phyloP scores from a whole-genome alignment of 2,329 filamentous ascomycete genomes.

The Neocatenulostroma microsporum region DNA sequence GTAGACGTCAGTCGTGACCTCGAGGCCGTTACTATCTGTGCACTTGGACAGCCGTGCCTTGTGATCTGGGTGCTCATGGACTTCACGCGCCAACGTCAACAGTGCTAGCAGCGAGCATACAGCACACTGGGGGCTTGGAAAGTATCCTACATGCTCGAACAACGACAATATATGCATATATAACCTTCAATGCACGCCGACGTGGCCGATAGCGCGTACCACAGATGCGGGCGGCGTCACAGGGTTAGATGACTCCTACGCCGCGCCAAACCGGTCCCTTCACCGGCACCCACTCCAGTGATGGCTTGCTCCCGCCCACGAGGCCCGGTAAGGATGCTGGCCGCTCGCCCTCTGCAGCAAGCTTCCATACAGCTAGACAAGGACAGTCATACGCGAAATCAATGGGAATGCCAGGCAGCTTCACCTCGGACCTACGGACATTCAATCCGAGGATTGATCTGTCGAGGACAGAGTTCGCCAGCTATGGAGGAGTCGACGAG shows the following conservation, averaged over 20 bases:
- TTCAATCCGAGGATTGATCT: constrained; percentile 57
- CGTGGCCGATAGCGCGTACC: constrained; percentile 15
- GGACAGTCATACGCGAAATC: constrained; percentile 61
- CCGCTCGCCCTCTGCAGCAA: constrained; percentile 48
- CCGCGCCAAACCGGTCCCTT: constrained; percentile 21
- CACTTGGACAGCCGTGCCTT: too few species aligned
- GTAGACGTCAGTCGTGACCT: too few species aligned
- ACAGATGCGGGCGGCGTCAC: constrained; percentile 9
- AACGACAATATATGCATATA: constrained; percentile 1
- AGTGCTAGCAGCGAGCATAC: too few species aligned
- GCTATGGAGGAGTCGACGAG: constrained; percentile 46
- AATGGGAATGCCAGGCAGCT: constrained; percentile 62
- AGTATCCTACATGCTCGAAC: not conserved
- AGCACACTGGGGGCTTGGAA: too few species aligned
- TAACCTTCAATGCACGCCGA: constrained; percentile 20
- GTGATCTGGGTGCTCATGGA: too few species aligned
- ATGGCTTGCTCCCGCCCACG: constrained; percentile 36
- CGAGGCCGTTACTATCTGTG: too few species aligned
- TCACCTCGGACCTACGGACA: constrained; percentile 78
- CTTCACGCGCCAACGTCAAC: too few species aligned
- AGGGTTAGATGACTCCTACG: constrained; percentile 35
- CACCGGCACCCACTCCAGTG: constrained; percentile 9
- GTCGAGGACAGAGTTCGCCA: constrained; percentile 49
- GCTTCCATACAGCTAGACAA: constrained; percentile 48
- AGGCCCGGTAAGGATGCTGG: constrained; percentile 42